Base-by-base conservation (phyloP, 192 early-diverging fungal species). In the Umbelopsis ramanniana region DNA sequence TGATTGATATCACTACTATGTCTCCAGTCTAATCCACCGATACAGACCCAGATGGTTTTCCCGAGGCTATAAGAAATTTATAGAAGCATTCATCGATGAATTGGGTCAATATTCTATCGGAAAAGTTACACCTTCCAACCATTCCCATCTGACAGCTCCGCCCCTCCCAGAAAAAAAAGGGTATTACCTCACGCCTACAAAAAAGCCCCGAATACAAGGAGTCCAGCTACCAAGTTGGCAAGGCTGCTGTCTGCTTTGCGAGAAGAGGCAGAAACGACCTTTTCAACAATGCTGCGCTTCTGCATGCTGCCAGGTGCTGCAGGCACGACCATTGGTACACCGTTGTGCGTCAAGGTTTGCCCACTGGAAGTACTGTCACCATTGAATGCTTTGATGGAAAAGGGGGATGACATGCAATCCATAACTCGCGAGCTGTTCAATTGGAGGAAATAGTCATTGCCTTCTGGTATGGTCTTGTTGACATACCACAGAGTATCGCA, bases 201-300 rank as follows among this genome's bases (percentile, higher is more conserved):
- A 63, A 63, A 63, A 63, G 57, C 57, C 57, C 57, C 57, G 57
- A 63, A 63, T 63, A 63, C 57, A 19, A 63, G 57, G 57, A 63
- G 57, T 29, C 57, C 57, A 37, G 57, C 57, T 29, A 37, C 33
- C 8, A 63, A 29, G 26, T 63, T 63, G 15, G 57, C 19, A 63
- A 63, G 57, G 35, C 35, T 63, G 33, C 11, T 63, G 37, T 63
- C 57, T 17, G 35, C 33, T 26, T 35, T 63, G 17, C 35, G 57
- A 37, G 57, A 63, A 12, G 15, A 17, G 11, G 57, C 33, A 6
- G 57, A 9, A 19, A 37, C n/a, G 4, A 35, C 0, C 0, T 63
- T 63, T 63, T n/a, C 29, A n/a, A n/a, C 10, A 37, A 35, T 2
- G 2, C 26, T 38, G 5, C 17, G 5, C 7, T 19, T 12, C 14